Base-by-base conservation (phyloP, 176 grass and related monocot genomes). In the Pharus latifolius region DNA sequence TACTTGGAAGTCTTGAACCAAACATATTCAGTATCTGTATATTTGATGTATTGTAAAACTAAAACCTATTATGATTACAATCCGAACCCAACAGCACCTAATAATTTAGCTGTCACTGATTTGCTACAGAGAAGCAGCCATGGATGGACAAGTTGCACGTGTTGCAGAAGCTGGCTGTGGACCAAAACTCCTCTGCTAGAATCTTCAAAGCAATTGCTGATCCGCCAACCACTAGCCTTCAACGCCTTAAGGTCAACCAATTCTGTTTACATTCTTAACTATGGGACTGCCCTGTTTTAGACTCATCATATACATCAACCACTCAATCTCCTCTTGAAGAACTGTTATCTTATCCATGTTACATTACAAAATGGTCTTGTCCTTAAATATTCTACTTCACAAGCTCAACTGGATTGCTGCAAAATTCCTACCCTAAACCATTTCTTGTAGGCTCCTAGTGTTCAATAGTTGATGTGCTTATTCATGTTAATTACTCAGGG, bases 131-230 rank as follows among this genome's bases (percentile, higher is more conserved):
- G 57, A 85, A 83, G 66, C 83, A 81, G 48, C 87, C 89, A 16
- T 98, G 95, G 95, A 98, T 98, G 95, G 95, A 98, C 73, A 90
- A 83, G 74, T 22, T 98, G 44, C 80, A 74, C 63, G 80, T 93
- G 26, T 66, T 98, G 29, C 90, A 98, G 35, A 82, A 88, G 67
- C 63, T 98, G 24, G 78, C 95, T 44, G 78, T 87, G 10, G 46
- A 79, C 0, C 83, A 93, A 33, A 83, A 82, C 27, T 74, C 50
- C 2, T 98, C 95, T 43, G 74, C 90, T 51, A 87, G 90, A 69
- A 98, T 98, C 16, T 93, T 98, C 78, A 98, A 98, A 73, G 95
- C 90, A 17, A 82, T 98, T 8, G 95, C 95, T 37, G 95, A 98
- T 61, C 95, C 95, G 58, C 95, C 95, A 10, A 98, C 95, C 22